These are phyloP conservation scores for Cyathus striatus DNA, from an alignment of 768 basidiomycete species.

Conservation along the genomic window DNA sequence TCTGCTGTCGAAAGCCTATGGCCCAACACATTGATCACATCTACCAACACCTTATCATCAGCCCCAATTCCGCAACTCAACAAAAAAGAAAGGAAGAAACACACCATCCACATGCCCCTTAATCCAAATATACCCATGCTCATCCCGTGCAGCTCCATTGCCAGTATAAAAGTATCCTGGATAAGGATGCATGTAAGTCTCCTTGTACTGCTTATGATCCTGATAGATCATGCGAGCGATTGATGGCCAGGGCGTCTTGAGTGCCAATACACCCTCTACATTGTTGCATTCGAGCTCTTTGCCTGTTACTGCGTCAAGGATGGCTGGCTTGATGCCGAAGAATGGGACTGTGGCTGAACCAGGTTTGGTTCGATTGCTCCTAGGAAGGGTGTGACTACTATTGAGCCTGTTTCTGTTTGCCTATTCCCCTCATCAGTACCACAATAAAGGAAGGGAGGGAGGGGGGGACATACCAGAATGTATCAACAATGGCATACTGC, in stretches of 20 bases:
- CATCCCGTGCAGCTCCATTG: conserved; percentile 91
- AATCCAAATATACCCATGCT: conserved; percentile 98
- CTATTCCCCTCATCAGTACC: conserved; percentile 23
- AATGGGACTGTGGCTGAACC: conserved; percentile 97
- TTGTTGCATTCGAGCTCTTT: conserved; percentile 70
- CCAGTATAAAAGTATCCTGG: conserved; percentile 96
- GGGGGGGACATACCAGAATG: conserved; percentile 61
- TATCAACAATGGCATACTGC: conserved; percentile 92
- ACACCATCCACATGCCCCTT: conserved; percentile 91
- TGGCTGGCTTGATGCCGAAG: conserved; percentile 88
- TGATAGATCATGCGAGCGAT: conserved; percentile 89
- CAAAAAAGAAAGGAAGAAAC: conserved; percentile 10
- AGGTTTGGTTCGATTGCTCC: conserved; percentile 95
- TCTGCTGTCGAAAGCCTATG: conserved; percentile 97
- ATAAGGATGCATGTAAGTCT: conserved; percentile 67
- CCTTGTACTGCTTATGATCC: conserved; percentile 80
- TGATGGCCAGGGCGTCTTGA: conserved; percentile 90
- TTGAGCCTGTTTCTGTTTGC: conserved; percentile 98
- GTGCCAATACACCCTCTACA: conserved; percentile 86
- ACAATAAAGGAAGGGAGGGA: conserved; percentile 7
- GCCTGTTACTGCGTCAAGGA: conserved; percentile 83
- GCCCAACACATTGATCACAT: conserved; percentile 97
- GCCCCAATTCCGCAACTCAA: conserved; percentile 1
- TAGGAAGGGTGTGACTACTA: conserved; percentile 92
- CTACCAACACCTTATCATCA: conserved; percentile 25